Base-by-base conservation (phyloP, 148 eudicot genomes). In the Cornus suecica region DNA sequence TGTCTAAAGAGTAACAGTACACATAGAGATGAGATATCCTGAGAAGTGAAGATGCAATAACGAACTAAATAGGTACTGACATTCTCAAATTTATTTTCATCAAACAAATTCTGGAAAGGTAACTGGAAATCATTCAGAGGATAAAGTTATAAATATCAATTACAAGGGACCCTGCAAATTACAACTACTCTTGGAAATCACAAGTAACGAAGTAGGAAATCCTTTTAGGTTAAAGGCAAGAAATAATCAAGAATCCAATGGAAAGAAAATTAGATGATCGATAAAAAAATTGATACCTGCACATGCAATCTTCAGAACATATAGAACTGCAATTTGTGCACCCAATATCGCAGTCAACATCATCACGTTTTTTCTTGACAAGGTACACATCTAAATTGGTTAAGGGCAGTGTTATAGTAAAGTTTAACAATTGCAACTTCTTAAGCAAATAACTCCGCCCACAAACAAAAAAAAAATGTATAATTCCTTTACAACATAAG, bases 271-370 rank as follows among this genome's bases (percentile, higher is more conserved):
- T 48, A 16, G 15, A 48, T 16, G 54, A 48, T 14, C 54, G 4
- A 15, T 10, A 63, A 27, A 64, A 65, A 82, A 60, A 73, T 45
- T n/a, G 76, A 48, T 79, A 94, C 98, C 97, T 85, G 91, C 98
- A 94, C 79, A 92, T 90, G 81, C 98, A 94, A 80, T 86, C 91
- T 66, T 89, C 88, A 52, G 86, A 82, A 78, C 98, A 94, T 52
- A 74, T 37, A 41, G 84, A 77, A 74, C 75, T 83, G 88, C 98
- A 91, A 77, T 68, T 79, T n/a, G 89, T 88, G 86, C 98, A 94
- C 63, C 97, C 97, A 63, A 76, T 78, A 72, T 86, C 92, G 28
- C 78, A 76, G 77, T 66, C 80, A 80, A 79, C 74, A 56, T 79
- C 84, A 70, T 79, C 87, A 6, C 92, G 87, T 77, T 89, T 94